Evolutionary conservation across 2,329 filamentous ascomycete species (phyloP), one percentile per base, ranked within the genome.

Genomic region (Didymella lethalis): DNA sequence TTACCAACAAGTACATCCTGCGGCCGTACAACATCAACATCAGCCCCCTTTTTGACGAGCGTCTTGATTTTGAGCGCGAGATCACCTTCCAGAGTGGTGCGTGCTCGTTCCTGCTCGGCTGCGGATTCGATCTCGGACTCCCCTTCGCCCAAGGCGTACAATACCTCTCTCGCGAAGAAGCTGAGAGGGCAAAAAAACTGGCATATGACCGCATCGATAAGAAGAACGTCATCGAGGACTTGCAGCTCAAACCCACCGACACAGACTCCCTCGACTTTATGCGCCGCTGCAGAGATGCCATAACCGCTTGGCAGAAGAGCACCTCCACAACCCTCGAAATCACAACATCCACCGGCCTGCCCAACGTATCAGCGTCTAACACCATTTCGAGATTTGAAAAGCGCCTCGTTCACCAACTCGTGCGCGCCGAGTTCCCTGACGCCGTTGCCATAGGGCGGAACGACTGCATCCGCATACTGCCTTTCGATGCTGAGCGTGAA

Each of bases 11-110:
- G 62, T 90, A 90, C 68, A 78, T 83, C 6, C 77, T 88, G 32
- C 83, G 83, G 25, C 86, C 88, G 2, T 90, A 88, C 78, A 90
- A 90, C 73, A 82, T 90, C 74, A 81, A 84, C 64, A 71, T 90
- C 50, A 86, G 79, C 61, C 88, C 88, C 1, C 69, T 88, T 11
- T 72, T 85, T 28, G 74, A 79, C 23, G 80, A 85, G 54, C 80
- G 80, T 16, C 71, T 89, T 26, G 84, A 84, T 16, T 70, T 90
- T 41, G 85, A 88, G 62, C 82, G 88, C n/a, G 82, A 82, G 50
- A 86, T 88, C 68, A 80, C 80, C 12, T 84, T 84, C 59, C 84
- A 86, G 64, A 86, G 82, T 61, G 82, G 83, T 54, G 86, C 88
- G 0, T 81, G 85, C 34, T 81, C 85, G n/a, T 90, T 90, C 59